Evolutionary conservation across 2,329 filamentous ascomycete genomes (phyloP).

Genomic region (Talaromyces sp.): DNA sequence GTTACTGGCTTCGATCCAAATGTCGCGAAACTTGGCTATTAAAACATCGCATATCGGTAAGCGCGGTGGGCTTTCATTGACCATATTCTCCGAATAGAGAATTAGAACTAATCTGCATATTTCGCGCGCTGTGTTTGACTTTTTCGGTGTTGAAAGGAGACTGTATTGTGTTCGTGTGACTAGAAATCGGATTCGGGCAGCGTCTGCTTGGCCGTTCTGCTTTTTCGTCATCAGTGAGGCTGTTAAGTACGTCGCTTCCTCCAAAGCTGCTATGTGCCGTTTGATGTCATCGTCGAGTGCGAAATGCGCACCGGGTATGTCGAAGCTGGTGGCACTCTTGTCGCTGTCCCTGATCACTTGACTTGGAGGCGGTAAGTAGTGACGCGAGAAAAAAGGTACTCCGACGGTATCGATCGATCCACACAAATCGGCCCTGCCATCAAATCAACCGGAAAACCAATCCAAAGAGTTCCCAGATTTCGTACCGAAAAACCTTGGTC

Average conservation of each 20-base stretch:
- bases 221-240: constrained; percentile 4
- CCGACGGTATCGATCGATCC: constrained; percentile 6
- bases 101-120: neutral
- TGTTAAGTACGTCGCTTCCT: neutral
- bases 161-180: constrained; percentile 12
- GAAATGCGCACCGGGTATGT: neutral
- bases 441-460: neutral
- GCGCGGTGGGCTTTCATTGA: neutral
- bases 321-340: neutral
- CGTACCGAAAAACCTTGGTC: constrained; percentile 11
- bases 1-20: neutral
- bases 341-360: neutral
- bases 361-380: neutral
- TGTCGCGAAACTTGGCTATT: neutral
- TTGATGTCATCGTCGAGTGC: neutral
- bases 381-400: constrained; percentile 7
- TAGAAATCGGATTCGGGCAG: constrained; percentile 10
- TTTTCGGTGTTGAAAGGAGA: neutral
- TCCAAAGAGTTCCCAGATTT: neutral
- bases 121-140: neutral
- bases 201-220: neutral
- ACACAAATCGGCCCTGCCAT: constrained; percentile 3
- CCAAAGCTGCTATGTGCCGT: neutral
- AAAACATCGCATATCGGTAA: constrained; percentile 10
- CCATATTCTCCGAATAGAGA: constrained; percentile 2